Evolutionary conservation across 768 basidiomycete species (phyloP).

Genomic region (Auriculariales sp.): DNA sequence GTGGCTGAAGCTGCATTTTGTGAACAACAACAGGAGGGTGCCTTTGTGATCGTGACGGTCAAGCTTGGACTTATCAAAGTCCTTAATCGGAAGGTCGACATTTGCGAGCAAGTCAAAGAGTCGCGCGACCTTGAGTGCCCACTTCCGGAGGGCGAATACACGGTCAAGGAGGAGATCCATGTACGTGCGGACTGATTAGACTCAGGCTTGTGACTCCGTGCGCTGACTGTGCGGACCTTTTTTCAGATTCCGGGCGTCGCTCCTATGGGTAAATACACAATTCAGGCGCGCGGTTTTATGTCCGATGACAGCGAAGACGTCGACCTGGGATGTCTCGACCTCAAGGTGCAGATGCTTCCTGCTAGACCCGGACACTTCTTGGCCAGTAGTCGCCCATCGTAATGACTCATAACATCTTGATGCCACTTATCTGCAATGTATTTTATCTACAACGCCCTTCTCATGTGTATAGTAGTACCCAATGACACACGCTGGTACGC

Average conservation of each 20-base stretch:
- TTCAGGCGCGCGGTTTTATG: slow-evolving; percentile 57
- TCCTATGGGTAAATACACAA: slow-evolving; percentile 44
- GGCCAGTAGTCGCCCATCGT: no score
- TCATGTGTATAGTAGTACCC: no score
- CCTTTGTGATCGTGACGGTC: slow-evolving; percentile 77
- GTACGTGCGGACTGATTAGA: slow-evolving; percentile 83
- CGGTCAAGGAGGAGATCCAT: slow-evolving; percentile 63
- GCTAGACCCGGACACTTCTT: no score
- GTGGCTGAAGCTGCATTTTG: no score
- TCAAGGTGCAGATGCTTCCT: slow-evolving; percentile 30
- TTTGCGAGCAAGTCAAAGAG: slow-evolving; percentile 81
- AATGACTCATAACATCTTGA: no score
- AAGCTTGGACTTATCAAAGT: slow-evolving; percentile 91
- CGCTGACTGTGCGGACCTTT: no score
- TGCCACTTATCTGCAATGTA: no score
- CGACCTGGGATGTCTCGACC: slow-evolving; percentile 63
- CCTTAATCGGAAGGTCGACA: slow-evolving; percentile 70
- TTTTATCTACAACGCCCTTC: no score
- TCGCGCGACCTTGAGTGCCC: slow-evolving; percentile 65
- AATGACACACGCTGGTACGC: no score
- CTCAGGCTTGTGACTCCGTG: no score
- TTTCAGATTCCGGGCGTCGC: slow-evolving; percentile 1
- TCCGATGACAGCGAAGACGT: slow-evolving; percentile 35
- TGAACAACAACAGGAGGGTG: slow-evolving; percentile 68
- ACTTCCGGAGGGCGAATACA: slow-evolving; percentile 53